Conservation (phyloP, 2,329 filamentous ascomycete species). For the Fusarium xylarioides region DNA sequence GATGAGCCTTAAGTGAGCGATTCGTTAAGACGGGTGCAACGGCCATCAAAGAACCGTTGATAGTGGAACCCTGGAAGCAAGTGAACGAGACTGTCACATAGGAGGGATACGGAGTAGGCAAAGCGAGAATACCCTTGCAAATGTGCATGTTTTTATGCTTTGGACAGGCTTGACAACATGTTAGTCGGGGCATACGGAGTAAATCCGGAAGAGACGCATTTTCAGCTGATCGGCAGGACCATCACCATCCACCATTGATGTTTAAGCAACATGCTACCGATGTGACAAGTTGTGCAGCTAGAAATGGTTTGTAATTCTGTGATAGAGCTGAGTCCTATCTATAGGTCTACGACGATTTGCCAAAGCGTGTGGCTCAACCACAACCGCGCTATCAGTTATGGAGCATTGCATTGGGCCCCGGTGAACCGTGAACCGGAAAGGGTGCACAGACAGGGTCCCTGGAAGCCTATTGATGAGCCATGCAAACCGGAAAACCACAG, state of each 20-base stretch:
- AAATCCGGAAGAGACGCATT: neutral
- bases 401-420: neutral
- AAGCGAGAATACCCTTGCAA: conserved; percentile 18
- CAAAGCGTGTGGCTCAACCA: neutral
- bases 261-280: neutral
- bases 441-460: conserved; percentile 22
- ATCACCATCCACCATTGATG: neutral
- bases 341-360: neutral
- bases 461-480: conserved; percentile 14
- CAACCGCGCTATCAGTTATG: neutral
- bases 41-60: conserved; percentile 10
- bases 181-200: neutral
- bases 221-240: neutral
- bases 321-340: neutral
- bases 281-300: conserved; percentile 3
- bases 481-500: conserved; percentile 3
- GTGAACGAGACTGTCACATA: conserved; percentile 12
- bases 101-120: neutral
- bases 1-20: conserved; percentile 16
- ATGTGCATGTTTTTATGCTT: conserved; percentile 1
- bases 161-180: neutral
- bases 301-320: neutral
- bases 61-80: conserved; percentile 9
- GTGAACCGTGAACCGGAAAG: conserved; percentile 23
- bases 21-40: conserved; percentile 6